phyloP scores from a whole-genome alignment of 106 monocot species.

The Acorus calamus region DNA sequence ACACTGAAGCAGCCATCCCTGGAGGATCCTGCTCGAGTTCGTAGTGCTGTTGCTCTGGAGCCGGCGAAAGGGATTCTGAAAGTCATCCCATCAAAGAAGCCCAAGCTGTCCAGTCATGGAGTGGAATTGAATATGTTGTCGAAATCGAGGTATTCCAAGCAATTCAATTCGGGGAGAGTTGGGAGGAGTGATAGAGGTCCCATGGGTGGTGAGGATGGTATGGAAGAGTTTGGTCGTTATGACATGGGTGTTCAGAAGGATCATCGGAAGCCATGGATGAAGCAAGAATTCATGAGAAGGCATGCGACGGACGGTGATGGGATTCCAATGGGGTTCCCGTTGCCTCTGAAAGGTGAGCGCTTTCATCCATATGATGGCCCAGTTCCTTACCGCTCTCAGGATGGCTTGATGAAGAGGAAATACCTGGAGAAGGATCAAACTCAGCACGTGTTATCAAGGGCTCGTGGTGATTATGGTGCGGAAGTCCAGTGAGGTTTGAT shows the following conservation, averaged over 20 bases:
- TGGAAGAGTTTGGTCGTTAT: slow-evolving; percentile 13
- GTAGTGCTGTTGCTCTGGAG: slow-evolving; percentile 1
- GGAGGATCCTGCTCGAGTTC: neutral
- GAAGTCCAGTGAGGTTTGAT: slow-evolving; percentile 1
- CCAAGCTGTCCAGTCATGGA: neutral
- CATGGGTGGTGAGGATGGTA: slow-evolving; percentile 8
- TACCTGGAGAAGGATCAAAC: slow-evolving; percentile 4
- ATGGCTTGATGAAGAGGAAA: slow-evolving; percentile 16
- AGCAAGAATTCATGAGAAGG: slow-evolving; percentile 16
- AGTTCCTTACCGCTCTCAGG: slow-evolving; percentile 15
- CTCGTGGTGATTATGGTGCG: slow-evolving; percentile 14
- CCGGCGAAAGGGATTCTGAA: slow-evolving; percentile 34
- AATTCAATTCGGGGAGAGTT: neutral
- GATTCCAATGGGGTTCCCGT: too few species aligned
- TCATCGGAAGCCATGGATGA: slow-evolving; percentile 28
- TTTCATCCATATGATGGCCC: too few species aligned
- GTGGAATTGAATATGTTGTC: slow-evolving; percentile 2
- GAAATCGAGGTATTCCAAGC: too few species aligned
- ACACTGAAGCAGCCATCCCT: slow-evolving; percentile 1
- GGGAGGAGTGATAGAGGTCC: slow-evolving; percentile 2
- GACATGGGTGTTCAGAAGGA: slow-evolving; percentile 1
- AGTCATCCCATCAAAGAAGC: slow-evolving; percentile 21
- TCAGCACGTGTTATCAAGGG: slow-evolving; percentile 7
- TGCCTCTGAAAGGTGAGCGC: too few species aligned
- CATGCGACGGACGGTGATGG: neutral